Evolutionary conservation across 2,329 filamentous ascomycete genomes (phyloP).

Genomic region (Aspergillus pseudoglaucus): DNA sequence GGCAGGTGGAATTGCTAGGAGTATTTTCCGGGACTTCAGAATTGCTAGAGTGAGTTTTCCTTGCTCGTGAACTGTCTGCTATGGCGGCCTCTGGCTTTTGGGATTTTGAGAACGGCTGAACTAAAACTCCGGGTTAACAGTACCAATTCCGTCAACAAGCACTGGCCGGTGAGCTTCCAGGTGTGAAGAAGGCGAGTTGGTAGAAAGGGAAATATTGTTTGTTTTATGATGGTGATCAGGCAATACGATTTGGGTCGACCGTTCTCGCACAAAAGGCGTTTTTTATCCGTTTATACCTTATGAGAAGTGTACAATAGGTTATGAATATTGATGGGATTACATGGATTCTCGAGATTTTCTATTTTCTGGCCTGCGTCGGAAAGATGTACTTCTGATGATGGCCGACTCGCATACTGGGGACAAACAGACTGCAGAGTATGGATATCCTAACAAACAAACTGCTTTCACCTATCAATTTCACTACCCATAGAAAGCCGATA

Average conservation of each 20-base stretch:
- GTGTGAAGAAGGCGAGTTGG: conserved; percentile 96
- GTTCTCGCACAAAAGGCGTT: conserved; percentile 22
- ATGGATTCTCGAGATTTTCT: background rate
- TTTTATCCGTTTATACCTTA: conserved; percentile 2
- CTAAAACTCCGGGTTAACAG: conserved; percentile 44
- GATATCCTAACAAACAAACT: background rate
- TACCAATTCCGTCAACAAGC: conserved; percentile 91
- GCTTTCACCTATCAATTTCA: background rate
- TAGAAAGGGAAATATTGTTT: conserved; percentile 40
- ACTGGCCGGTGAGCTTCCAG: conserved; percentile 74
- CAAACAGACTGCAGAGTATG: too few species aligned
- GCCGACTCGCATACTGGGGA: too few species aligned
- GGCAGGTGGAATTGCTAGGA: conserved; percentile 79
- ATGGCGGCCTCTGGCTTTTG: background rate
- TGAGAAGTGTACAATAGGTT: conserved; percentile 12
- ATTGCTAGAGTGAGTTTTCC: conserved; percentile 68
- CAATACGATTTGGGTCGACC: conserved; percentile 10
- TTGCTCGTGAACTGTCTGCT: background rate
- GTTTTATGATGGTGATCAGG: conserved; percentile 8
- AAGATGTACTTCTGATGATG: too few species aligned
- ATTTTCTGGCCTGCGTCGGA: background rate
- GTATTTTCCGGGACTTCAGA: conserved; percentile 90
- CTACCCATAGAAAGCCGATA: background rate
- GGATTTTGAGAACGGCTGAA: background rate
- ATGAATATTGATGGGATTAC: background rate